phyloP scores from a whole-genome alignment of 2,329 filamentous ascomycete species.

The Apiospora aurea region DNA sequence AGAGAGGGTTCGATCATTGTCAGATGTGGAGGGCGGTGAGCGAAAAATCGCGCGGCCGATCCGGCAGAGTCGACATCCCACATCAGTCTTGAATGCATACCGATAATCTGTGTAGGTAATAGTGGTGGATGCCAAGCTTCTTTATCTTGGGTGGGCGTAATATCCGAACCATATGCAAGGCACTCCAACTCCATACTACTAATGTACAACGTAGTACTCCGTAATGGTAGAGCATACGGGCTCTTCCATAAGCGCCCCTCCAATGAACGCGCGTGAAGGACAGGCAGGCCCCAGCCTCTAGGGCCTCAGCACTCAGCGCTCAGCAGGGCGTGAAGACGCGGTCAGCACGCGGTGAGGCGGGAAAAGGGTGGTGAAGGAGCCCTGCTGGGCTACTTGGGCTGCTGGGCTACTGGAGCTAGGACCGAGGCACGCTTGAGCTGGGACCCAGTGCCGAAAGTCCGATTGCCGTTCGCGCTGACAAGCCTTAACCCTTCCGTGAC shows the following conservation, averaged over 20 bases:
- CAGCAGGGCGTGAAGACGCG: conserved; percentile 6
- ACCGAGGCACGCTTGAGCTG: not conserved
- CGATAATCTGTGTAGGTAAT: conserved; percentile 1
- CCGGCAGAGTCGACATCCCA: conserved; percentile 2
- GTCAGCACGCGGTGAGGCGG: conserved; percentile 16
- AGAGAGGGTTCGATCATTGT: conserved; percentile 9
- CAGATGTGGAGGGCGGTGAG: conserved; percentile 14
- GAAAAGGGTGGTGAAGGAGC: conserved; percentile 4
- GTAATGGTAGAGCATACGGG: conserved; percentile 4
- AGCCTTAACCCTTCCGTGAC: not conserved
- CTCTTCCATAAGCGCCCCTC: conserved; percentile 17
- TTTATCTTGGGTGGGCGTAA: conserved; percentile 10
- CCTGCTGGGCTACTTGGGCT: not conserved
- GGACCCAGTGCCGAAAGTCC: conserved; percentile 7
- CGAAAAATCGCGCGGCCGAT: conserved; percentile 2
- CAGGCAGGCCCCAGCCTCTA: not conserved
- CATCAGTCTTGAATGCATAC: conserved; percentile 10
- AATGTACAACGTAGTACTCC: conserved; percentile 4
- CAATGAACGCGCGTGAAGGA: not conserved
- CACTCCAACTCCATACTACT: not conserved
- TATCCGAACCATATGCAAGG: conserved; percentile 24
- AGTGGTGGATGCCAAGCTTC: conserved; percentile 17
- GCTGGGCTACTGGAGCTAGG: not conserved
- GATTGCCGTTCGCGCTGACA: not conserved
- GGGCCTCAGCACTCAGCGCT: not conserved